Evolutionary conservation across 257 asterid genomes (phyloP), one percentile per base, ranked within the genome.

Genomic region (Nicotiana obtusifolia): DNA sequence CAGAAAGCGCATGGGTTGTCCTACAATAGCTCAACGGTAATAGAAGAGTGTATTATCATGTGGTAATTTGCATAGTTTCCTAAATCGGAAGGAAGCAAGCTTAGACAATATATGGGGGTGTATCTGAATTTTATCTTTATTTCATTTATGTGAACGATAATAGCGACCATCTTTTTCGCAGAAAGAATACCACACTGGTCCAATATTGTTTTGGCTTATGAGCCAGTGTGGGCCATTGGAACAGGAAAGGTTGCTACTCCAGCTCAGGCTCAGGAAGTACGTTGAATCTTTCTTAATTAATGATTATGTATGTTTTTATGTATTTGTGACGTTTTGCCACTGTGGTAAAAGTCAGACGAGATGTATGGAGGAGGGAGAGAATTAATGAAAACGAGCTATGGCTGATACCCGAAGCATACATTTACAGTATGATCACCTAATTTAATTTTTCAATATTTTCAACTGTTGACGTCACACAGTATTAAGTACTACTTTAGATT

Each of bases 161-260:
- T 65, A 22, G 31, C 30, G 76, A 28, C 66, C 35, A 77, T 76
- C 53, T 16, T 30, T 52, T 26, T 80, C 83, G 83, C 88, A 86
- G 91, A 88, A 64, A 76, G 81, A 82, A 66, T 81, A n/a, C 13
- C 73, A 15, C 68, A 86, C 66, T 88, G 91, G 89, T 59, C 87
- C 79, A 81, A 84, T 53, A n/a, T 88, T 61, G 87, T 86, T 77
- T 84, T 88, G 75, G 91, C 88, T 69, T 88, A 88, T 56, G 91
- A 88, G 82, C 91, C 91, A 53, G 91, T 88, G 66, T 88, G 91
- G 91, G 91, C 91, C 59, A 86, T 88, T 83, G 91, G 89, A 64
- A 84, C 89, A 10, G 87, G 91, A 67, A 86, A 84, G 83, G 89
- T 88, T 81, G 91, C 91, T 66, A 86, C 91, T 86, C 91, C 91